Base-by-base conservation (phyloP, 1,139 yeast genomes). In the Yamadazyma jaroonii region DNA sequence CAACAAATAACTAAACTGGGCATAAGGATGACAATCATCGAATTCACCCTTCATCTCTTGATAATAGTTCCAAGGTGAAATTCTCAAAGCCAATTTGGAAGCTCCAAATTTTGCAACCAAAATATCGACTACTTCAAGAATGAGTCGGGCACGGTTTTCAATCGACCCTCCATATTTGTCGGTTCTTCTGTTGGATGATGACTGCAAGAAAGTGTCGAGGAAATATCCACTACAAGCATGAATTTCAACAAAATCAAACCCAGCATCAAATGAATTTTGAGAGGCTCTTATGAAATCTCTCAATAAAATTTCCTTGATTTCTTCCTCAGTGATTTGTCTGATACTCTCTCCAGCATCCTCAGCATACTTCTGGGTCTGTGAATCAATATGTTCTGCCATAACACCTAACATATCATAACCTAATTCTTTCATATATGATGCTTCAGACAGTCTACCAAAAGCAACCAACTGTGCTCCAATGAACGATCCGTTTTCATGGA, bases 141-240 rank as follows among this genome's bases (percentile, higher is more conserved):
- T 47, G 47, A 82, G 71, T 41, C 84, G 64, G 22, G 82, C 70
- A 45, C 87, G 69, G 62, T 82, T 82, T 54, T 80, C 87, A 44
- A 81, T 65, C 37, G 77, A 64, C 3, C 87, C 45, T 38, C 87
- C 88, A 55, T 81, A 82, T 54, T 77, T 67, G 50, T 81, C 88
- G 9, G 82, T 77, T 55, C 89, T 72, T 43, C 66, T 51, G 62
- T 83, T 84, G 31, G 77, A 56, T 29, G 56, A 49, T 35, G 56
- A 46, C 24, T 57, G 56, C 37, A 81, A 54, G 55, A 83, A 83
- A 56, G 77, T 81, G 57, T 81, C 81, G 33, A 80, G 51, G 38
- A 83, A 62, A 57, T 79, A 83, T 9, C 89, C 89, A 57, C 83
- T 79, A 11, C 87, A 89, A 31, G 63, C 64, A 51, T 83, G 89